Conservation (phyloP, 192 early-diverging fungal species). For the Linnemannia zychae region DNA sequence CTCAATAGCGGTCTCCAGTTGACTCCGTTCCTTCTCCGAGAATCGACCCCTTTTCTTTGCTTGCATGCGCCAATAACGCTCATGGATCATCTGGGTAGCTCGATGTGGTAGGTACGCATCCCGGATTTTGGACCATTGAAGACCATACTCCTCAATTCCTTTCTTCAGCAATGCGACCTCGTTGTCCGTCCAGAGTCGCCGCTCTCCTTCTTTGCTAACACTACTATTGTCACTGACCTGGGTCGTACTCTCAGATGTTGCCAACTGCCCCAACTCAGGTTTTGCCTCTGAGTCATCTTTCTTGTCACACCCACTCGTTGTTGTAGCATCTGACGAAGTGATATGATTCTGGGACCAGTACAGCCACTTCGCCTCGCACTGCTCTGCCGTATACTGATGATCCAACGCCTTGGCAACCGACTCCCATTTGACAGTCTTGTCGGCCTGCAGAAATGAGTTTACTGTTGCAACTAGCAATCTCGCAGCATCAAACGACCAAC, state of each 20-base stretch:
- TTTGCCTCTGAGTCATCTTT: background rate
- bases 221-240: background rate
- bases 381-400: constrained; percentile 14
- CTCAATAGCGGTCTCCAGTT: constrained; percentile 38
- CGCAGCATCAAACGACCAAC: constrained; percentile 20
- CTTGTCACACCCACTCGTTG: background rate
- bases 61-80: constrained; percentile 38
- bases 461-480: constrained; percentile 27
- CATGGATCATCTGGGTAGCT: constrained; percentile 33
- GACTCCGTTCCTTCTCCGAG: constrained; percentile 27
- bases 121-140: constrained; percentile 30
- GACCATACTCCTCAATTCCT: constrained; percentile 30
- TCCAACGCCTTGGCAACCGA: constrained; percentile 27
- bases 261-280: background rate
- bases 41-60: constrained; percentile 41
- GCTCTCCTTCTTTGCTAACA: background rate
- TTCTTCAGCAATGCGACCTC: constrained; percentile 27
- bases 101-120: constrained; percentile 31
- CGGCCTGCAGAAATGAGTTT: constrained; percentile 15
- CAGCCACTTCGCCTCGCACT: constrained; percentile 28
- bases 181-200: constrained; percentile 30
- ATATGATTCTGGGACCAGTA: constrained; percentile 39
- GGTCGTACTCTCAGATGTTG: background rate
- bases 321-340: background rate
- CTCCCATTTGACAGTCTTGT: constrained; percentile 17